Evolutionary conservation across 2,329 filamentous ascomycete genomes (phyloP), one percentile per base, ranked within the genome.

Genomic region (Cadophora gregata): DNA sequence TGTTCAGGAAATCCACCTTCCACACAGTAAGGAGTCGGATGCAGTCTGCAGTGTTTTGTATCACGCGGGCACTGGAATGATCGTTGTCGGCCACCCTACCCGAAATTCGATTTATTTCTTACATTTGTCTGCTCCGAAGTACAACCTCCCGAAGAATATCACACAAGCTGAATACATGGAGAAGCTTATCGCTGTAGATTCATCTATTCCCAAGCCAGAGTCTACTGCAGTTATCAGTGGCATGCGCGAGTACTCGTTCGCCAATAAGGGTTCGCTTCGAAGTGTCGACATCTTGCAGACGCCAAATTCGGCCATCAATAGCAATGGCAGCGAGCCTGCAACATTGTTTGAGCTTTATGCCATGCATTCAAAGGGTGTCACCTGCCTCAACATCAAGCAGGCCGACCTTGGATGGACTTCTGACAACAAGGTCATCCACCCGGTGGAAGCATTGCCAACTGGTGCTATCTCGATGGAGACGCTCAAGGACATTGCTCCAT

Each of bases 21-120:
- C 96, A 0, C 95, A 99, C 77, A 92, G 92, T 81, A 97, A 96
- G 77, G 95, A 98, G 78, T 96, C 93, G 3, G 95, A 97, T 79
- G 93, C 93, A n/a, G 95, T 98, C 68, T 99, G 96, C 84, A 98
- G 94, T 77, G 91, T 99, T 77, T 90, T 91, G 77, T 99, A 98
- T 78, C 94, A 99, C 78, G 91, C 96, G 6, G 86, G 89, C 70
- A 96, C 94, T 33, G 94, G 95, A 66, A 97, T 98, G 81, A 92
- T 99, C 76, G 88, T 96, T 68, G 91, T 99, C 68, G 96, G 95
- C 42, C 96, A 99, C 76, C 96, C 96, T 12, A 98, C 95, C 1
- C 89, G 96, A 70, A 99, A 99, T 82, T 97, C 94, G 8, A 90
- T 99, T 79, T 99, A 97, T 82, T 97, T 99, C 81, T 88, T 97